A percentile compares a stretch with the other conserved stretches of the same genome.
phyloP scores from a whole-genome alignment of 1,139 yeast genomes.

The Blastobotrys aristatus region DNA sequence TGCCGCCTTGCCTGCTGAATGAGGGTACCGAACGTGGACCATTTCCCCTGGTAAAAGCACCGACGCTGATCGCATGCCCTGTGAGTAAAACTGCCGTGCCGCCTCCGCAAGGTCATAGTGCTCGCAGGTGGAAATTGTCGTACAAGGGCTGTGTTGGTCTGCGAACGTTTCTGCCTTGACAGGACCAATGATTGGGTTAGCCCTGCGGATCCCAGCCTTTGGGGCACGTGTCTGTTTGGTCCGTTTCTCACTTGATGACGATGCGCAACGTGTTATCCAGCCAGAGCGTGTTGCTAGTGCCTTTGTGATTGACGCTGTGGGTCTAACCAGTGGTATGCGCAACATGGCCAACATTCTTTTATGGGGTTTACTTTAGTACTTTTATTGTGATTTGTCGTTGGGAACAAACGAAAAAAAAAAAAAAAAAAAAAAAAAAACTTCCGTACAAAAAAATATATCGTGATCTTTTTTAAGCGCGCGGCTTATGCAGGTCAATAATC shows the following conservation, averaged over 20 bases:
- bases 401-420: too few species aligned
- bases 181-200: background rate
- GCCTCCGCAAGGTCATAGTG: conserved; percentile 51
- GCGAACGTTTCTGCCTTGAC: background rate
- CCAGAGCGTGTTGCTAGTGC: background rate
- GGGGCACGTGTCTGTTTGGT: background rate
- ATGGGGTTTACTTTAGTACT: too few species aligned
- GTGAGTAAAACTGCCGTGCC: conserved; percentile 33
- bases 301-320: too few species aligned
- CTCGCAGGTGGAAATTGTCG: conserved; percentile 69
- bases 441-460: too few species aligned
- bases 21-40: conserved; percentile 40
- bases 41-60: conserved; percentile 70
- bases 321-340: too few species aligned
- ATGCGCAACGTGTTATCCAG: background rate
- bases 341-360: too few species aligned
- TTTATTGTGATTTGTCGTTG: too few species aligned
- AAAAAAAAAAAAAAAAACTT: too few species aligned
- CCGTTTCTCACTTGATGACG: background rate
- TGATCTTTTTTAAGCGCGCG: too few species aligned
- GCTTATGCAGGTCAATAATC: too few species aligned
- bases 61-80: conserved; percentile 38
- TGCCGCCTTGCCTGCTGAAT: conserved; percentile 37
- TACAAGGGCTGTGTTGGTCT: conserved; percentile 33
- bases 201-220: background rate